Percentiles rank a stretch among this genome's conserved stretches.
Evolutionary conservation across 768 basidiomycete genomes (phyloP).

Genomic region (Mycena amicta): DNA sequence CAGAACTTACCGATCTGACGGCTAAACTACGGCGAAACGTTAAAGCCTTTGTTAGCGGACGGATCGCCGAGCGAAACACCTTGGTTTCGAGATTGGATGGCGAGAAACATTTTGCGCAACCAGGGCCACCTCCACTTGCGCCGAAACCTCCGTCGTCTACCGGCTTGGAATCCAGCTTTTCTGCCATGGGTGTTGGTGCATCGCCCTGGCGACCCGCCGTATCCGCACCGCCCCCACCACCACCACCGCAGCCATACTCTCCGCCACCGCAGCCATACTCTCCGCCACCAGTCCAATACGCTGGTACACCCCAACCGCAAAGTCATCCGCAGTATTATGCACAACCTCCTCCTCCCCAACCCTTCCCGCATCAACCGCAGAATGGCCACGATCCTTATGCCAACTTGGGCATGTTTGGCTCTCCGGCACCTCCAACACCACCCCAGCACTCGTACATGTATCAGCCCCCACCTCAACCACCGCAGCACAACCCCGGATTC

Average conservation of each 20-base stretch:
- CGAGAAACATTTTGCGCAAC: constrained; percentile 60
- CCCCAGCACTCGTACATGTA: background rate
- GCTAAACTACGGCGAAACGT: constrained; percentile 59
- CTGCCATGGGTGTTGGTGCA: constrained; percentile 54
- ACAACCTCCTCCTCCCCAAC: constrained; percentile 1
- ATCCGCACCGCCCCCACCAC: constrained; percentile 25
- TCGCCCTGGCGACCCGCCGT: constrained; percentile 25
- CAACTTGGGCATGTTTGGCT: background rate
- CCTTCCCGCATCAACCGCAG: constrained; percentile 23
- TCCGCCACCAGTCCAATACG: constrained; percentile 2
- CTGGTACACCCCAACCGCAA: constrained; percentile 6
- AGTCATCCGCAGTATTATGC: constrained; percentile 14
- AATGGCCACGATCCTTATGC: background rate
- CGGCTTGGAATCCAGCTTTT: constrained; percentile 53
- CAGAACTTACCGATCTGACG: constrained; percentile 70
- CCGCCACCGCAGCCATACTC: constrained; percentile 32
- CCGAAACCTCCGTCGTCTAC: constrained; percentile 52
- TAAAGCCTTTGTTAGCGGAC: constrained; percentile 60
- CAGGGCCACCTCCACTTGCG: constrained; percentile 45
- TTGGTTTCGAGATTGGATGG: constrained; percentile 72
- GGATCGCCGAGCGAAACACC: constrained; percentile 71
- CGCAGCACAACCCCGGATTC: constrained; percentile 25
- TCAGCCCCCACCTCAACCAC: constrained; percentile 7
- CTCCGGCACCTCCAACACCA: too few species aligned
- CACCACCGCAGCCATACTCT: constrained; percentile 28